Conservation (phyloP, 768 basidiomycete genomes). For the Peribolospora kevripleyi region DNA sequence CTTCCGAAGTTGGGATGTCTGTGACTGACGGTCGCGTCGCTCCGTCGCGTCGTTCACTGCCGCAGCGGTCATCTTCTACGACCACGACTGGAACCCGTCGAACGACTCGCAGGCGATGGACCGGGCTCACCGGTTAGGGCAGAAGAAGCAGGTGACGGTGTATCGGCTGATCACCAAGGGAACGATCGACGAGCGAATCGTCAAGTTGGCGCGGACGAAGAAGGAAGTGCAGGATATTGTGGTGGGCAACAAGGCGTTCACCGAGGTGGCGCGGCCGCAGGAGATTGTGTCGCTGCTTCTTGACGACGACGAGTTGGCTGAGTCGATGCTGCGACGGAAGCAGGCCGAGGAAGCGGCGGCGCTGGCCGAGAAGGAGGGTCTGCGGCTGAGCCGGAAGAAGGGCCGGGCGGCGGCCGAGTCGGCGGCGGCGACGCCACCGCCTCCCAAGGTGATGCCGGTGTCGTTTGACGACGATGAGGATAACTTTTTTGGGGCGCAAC, state of each 20-base stretch:
- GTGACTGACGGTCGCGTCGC: not conserved
- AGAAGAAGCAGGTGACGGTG: conserved; percentile 59
- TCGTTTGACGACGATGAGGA: conserved; percentile 16
- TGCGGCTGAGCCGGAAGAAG: conserved; percentile 12
- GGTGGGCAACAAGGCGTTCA: conserved; percentile 86
- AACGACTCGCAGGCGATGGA: conserved; percentile 65
- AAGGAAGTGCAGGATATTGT: conserved; percentile 79
- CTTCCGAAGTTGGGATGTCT: conserved; percentile 3
- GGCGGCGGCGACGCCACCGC: conserved; percentile 5
- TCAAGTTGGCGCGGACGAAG: conserved; percentile 54
- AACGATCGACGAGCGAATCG: conserved; percentile 89
- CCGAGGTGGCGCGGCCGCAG: conserved; percentile 76
- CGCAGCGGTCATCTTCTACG: conserved; percentile 54
- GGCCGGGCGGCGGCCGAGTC: conserved; percentile 14
- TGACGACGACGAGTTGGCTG: conserved; percentile 71
- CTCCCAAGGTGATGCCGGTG: conserved; percentile 9
- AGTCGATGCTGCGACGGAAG: conserved; percentile 16
- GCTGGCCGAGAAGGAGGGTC: conserved; percentile 12
- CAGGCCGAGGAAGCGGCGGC: conserved; percentile 18
- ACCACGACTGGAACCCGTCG: conserved; percentile 86
- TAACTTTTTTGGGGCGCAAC: conserved; percentile 14
- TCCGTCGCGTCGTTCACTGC: conserved; percentile 29
- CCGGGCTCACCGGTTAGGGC: conserved; percentile 80
- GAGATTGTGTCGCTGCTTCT: conserved; percentile 87
- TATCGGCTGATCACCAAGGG: conserved; percentile 37